Conservation (phyloP, 2,329 filamentous ascomycete genomes). For the Beauveria bassiana region DNA sequence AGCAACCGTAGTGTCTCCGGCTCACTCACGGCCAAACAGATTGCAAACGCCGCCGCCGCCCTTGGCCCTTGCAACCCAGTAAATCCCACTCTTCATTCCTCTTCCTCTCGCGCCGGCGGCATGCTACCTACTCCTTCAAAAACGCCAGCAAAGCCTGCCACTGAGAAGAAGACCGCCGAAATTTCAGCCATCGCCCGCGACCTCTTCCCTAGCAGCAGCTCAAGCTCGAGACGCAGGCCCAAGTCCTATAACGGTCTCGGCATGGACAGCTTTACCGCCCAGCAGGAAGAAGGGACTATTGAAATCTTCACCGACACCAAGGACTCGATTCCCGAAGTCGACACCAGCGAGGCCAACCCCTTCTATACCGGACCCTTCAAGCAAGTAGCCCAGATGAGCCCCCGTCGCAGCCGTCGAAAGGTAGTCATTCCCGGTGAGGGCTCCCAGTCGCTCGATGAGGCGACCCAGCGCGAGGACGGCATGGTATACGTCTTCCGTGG, state of each 20-base stretch:
- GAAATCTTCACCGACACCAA: constrained; percentile 72
- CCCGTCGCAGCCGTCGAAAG: constrained; percentile 47
- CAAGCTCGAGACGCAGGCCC: constrained; percentile 45
- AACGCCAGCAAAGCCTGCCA: constrained; percentile 60
- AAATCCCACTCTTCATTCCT: constrained; percentile 17
- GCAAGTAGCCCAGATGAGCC: constrained; percentile 29
- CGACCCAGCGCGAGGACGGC: constrained; percentile 59
- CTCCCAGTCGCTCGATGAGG: constrained; percentile 53
- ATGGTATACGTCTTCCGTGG: constrained; percentile 73
- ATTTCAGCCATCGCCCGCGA: constrained; percentile 51
- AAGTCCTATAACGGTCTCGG: constrained; percentile 50
- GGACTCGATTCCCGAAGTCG: constrained; percentile 64
- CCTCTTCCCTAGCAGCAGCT: constrained; percentile 52
- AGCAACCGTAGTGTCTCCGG: constrained; percentile 38
- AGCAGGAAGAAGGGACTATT: constrained; percentile 53
- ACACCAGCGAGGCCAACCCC: constrained; percentile 61
- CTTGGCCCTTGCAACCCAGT: constrained; percentile 28
- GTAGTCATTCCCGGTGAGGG: constrained; percentile 51
- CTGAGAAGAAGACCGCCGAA: constrained; percentile 40
- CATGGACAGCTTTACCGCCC: constrained; percentile 50
- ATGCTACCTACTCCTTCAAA: constrained; percentile 75
- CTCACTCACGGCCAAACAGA: constrained; percentile 35
- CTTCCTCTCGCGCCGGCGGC: constrained; percentile 21
- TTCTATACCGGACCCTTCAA: constrained; percentile 49
- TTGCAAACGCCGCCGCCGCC: constrained; percentile 35